Conservation (phyloP, 371 early-diverging fungal genomes). For the Rhizomucor pusillus region DNA sequence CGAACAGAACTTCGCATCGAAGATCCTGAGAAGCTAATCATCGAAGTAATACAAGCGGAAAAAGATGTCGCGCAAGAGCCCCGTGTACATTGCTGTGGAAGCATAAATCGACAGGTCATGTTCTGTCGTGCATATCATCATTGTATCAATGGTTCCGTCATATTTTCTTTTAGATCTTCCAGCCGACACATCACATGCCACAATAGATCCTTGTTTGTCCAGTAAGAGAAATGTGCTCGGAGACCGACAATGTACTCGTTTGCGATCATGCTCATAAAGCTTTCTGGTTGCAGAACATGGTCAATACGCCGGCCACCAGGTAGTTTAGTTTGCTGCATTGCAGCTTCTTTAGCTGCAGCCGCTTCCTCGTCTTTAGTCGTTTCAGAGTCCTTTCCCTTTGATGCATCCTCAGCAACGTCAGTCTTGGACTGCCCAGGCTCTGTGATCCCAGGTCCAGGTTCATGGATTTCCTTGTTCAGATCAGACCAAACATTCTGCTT, state of each 20-base stretch:
- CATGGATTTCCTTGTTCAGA: slow-evolving; percentile 28
- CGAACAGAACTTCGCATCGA: too few relatives aligned
- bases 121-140: too few relatives aligned
- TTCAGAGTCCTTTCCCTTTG: slow-evolving; percentile 14
- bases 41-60: too few relatives aligned
- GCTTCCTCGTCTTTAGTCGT: slow-evolving; percentile 7
- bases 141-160: not conserved
- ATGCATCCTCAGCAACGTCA: slow-evolving; percentile 34
- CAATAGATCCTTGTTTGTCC: slow-evolving; percentile 50
- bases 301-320: slow-evolving; percentile 30
- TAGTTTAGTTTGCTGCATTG: slow-evolving; percentile 10
- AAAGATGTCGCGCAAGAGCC: too few relatives aligned
- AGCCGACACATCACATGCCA: slow-evolving; percentile 48
- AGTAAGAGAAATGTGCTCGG: slow-evolving; percentile 51
- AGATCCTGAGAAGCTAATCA: too few relatives aligned
- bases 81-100: too few relatives aligned
- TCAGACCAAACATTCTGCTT: slow-evolving; percentile 23
- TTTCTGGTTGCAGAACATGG: slow-evolving; percentile 45
- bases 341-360: slow-evolving; percentile 10
- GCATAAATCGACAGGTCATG: too few relatives aligned
- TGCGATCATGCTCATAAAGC: slow-evolving; percentile 51
- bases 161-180: slow-evolving; percentile 21
- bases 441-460: slow-evolving; percentile 37
- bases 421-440: slow-evolving; percentile 30
- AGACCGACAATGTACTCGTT: slow-evolving; percentile 51